Percentiles rank a stretch among this genome's conserved stretches.
These are phyloP conservation scores for Neospora caninum DNA, from an alignment of 169 alveolate genomes.

Conservation along the genomic window DNA sequence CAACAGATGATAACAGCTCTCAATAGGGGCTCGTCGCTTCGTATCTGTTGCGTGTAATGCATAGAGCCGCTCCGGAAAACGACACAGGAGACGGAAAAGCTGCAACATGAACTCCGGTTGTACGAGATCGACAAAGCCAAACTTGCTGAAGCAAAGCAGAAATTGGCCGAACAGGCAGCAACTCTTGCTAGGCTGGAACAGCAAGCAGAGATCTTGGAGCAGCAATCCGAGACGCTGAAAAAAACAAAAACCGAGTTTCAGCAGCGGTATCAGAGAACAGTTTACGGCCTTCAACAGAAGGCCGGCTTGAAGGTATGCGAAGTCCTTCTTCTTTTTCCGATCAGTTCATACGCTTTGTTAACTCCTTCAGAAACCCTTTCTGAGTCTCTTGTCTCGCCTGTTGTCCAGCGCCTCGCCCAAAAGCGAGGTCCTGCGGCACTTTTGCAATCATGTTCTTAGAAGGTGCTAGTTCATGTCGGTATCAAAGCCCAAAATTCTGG, in stretches of 20 bases:
- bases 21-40: too few species aligned
- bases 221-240: conserved; percentile 32
- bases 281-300: conserved; percentile 40
- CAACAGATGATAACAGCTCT: too few species aligned
- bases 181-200: conserved; percentile 7
- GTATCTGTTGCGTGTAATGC: not conserved
- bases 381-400: too few species aligned
- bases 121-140: conserved; percentile 43
- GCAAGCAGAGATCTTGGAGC: conserved; percentile 47
- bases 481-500: too few species aligned
- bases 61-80: conserved; percentile 28
- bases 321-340: not conserved
- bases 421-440: too few species aligned
- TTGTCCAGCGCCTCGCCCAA: too few species aligned
- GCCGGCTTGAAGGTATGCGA: conserved; percentile 48
- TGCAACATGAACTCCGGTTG: conserved; percentile 22
- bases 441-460: too few species aligned
- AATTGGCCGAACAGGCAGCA: not conserved
- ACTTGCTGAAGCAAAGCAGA: conserved; percentile 5
- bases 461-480: too few species aligned
- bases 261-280: conserved; percentile 26
- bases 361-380: too few species aligned
- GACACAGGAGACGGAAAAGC: conserved; percentile 12
- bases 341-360: too few species aligned
- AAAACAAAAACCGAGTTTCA: not conserved